These are phyloP conservation scores for Solanum chiquidenum DNA, from an alignment of 257 asterid species.

Conservation along the genomic window DNA sequence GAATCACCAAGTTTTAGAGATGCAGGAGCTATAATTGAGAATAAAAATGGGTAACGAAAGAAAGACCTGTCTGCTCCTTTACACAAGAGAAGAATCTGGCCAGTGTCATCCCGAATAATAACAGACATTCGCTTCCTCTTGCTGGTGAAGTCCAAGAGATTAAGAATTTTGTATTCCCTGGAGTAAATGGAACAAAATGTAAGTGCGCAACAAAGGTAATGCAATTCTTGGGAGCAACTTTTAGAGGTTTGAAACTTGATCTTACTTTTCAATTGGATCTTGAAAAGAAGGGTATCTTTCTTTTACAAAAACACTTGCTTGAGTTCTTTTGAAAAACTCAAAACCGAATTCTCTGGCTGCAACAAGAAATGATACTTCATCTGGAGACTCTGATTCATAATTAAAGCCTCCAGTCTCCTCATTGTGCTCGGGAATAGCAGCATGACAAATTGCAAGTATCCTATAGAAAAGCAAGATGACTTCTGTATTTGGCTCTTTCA, in stretches of 20 bases:
- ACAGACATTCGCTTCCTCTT: conserved; percentile 96
- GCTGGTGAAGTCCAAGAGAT: conserved; percentile 90
- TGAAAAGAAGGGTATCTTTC: conserved; percentile 68
- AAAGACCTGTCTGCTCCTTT: conserved; percentile 93
- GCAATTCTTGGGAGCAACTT: background rate
- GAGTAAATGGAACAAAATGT: background rate
- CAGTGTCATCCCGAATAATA: conserved; percentile 61
- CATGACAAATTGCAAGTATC: conserved; percentile 79
- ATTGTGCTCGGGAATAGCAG: conserved; percentile 85
- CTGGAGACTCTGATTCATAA: conserved; percentile 95
- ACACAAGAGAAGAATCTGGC: conserved; percentile 75
- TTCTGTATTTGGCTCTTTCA: conserved; percentile 53
- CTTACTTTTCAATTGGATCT: conserved; percentile 67
- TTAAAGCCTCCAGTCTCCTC: conserved; percentile 57
- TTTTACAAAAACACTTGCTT: conserved; percentile 50
- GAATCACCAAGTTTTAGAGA: background rate
- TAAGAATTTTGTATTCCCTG: conserved; percentile 92
- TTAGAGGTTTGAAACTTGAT: background rate
- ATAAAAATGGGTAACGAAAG: background rate
- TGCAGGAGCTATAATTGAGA: background rate
- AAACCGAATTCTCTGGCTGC: conserved; percentile 96
- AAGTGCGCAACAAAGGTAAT: background rate
- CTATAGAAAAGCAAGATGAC: conserved; percentile 58
- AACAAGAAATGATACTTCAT: conserved; percentile 83
- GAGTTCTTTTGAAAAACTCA: conserved; percentile 85